Conservation (phyloP, 1,284 basidiomycete genomes). For the Rhodotorula sp. region DNA sequence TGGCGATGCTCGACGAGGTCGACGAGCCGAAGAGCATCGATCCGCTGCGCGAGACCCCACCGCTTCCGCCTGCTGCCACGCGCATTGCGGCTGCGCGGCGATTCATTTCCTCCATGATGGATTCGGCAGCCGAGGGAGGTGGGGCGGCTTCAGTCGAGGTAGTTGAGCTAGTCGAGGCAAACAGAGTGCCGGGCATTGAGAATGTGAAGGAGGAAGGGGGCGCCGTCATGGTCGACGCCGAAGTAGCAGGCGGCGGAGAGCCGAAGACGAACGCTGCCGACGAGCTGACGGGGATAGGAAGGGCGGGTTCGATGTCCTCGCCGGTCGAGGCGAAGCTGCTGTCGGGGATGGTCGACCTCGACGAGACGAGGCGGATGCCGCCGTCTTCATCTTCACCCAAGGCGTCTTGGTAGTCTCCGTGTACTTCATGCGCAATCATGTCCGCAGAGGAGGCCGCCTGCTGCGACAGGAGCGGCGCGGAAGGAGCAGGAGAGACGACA, state of each 20-base stretch:
- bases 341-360: conserved; percentile 5
- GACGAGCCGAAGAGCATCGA: neutral
- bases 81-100: conserved; percentile 8
- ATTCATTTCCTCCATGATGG: conserved; percentile 32
- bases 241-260: conserved; percentile 3
- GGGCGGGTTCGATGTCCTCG: neutral
- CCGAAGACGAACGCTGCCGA: conserved; percentile 25
- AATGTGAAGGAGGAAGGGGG: conserved; percentile 13
- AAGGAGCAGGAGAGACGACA: too few species aligned
- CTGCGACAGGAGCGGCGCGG: neutral
- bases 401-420: neutral
- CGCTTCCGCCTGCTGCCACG: neutral
- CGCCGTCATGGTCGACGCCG: neutral
- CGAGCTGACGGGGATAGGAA: neutral
- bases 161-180: conserved; percentile 14
- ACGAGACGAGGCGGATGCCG: conserved; percentile 13
- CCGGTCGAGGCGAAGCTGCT: neutral
- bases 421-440: too few species aligned
- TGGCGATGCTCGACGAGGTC: too few species aligned
- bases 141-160: neutral
- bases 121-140: neutral
- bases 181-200: conserved; percentile 19
- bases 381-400: conserved; percentile 2
- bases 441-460: neutral
- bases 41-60: neutral